These are phyloP conservation scores for Penicillium sp. DNA, from an alignment of 2,329 filamentous ascomycete species.

Conservation along the genomic window DNA sequence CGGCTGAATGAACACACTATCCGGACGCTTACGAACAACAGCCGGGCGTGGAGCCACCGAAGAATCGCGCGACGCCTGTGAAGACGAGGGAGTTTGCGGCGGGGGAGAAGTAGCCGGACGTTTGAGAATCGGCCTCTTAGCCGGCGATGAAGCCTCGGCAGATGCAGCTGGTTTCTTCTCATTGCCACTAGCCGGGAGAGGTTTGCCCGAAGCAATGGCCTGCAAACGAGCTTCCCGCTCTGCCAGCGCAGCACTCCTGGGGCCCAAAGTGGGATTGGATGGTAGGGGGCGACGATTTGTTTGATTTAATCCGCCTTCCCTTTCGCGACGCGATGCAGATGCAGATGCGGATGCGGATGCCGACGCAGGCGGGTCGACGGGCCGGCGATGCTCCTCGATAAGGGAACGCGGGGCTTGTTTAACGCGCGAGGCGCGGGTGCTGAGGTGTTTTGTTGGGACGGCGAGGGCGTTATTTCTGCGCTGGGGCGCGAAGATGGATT, in stretches of 20 bases:
- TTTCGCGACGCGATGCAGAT: neutral
- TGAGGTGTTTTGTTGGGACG: conserved; percentile 47
- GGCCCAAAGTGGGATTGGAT: neutral
- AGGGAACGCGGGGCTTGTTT: conserved; percentile 45
- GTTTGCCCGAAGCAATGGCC: conserved; percentile 33
- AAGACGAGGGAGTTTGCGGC: neutral
- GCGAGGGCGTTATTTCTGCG: conserved; percentile 43
- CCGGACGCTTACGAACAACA: conserved; percentile 34
- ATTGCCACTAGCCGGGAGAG: conserved; percentile 9
- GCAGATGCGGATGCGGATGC: neutral
- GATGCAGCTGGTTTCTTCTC: neutral
- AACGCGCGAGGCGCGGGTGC: conserved; percentile 42
- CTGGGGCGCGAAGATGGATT: conserved; percentile 37
- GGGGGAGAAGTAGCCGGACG: conserved; percentile 17
- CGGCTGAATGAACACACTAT: conserved; percentile 37
- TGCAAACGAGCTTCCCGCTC: conserved; percentile 21
- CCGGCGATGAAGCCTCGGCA: conserved; percentile 5
- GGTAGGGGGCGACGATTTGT: neutral
- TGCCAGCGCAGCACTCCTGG: conserved; percentile 11
- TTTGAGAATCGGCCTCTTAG: conserved; percentile 12
- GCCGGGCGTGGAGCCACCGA: conserved; percentile 22
- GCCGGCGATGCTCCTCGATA: conserved; percentile 46
- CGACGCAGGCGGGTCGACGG: conserved; percentile 23
- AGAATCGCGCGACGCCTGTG: conserved; percentile 1
- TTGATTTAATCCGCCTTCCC: neutral